A percentile compares a stretch with the other conserved stretches of the same genome.
These are phyloP conservation scores for Dryadomyces sulphureus DNA, from an alignment of 2,329 filamentous ascomycete genomes.

Conservation along the genomic window DNA sequence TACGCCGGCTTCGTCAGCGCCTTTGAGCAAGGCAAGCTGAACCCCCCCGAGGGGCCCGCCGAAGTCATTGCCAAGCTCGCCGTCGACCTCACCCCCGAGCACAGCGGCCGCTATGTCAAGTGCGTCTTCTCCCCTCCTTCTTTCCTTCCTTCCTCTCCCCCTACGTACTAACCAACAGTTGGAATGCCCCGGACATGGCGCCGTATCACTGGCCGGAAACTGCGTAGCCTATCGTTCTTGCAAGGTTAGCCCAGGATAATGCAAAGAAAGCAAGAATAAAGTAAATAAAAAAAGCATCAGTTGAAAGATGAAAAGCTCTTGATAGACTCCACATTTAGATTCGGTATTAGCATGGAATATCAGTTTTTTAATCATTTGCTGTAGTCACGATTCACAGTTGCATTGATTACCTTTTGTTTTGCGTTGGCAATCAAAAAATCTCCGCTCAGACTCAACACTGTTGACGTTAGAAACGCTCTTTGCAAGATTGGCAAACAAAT, in stretches of 20 bases:
- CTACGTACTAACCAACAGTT: conserved; percentile 21
- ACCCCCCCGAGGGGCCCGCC: conserved; percentile 74
- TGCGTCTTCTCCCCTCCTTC: conserved; percentile 22
- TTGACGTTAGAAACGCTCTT: too few species aligned
- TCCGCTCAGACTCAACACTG: too few species aligned
- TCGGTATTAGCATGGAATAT: conserved; percentile 72
- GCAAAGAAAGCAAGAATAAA: neutral
- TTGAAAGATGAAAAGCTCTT: conserved; percentile 74
- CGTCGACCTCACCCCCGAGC: conserved; percentile 43
- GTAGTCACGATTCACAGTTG: too few species aligned
- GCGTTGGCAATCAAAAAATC: too few species aligned
- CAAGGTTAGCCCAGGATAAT: conserved; percentile 9
- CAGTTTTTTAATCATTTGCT: conserved; percentile 46
- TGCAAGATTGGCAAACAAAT: too few species aligned
- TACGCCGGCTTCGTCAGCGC: conserved; percentile 56
- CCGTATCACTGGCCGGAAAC: conserved; percentile 19
- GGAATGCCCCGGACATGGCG: conserved; percentile 36
- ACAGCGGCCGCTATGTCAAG: conserved; percentile 66
- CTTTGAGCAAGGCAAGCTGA: conserved; percentile 54
- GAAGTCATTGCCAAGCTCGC: conserved; percentile 72
- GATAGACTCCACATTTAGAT: conserved; percentile 47
- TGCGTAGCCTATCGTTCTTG: neutral
- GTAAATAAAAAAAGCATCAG: conserved; percentile 36
- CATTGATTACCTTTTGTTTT: conserved; percentile 11
- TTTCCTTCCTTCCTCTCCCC: neutral